Base-by-base conservation (phyloP, 2,329 filamentous ascomycete genomes). In the Ascochyta viciae-villosae region DNA sequence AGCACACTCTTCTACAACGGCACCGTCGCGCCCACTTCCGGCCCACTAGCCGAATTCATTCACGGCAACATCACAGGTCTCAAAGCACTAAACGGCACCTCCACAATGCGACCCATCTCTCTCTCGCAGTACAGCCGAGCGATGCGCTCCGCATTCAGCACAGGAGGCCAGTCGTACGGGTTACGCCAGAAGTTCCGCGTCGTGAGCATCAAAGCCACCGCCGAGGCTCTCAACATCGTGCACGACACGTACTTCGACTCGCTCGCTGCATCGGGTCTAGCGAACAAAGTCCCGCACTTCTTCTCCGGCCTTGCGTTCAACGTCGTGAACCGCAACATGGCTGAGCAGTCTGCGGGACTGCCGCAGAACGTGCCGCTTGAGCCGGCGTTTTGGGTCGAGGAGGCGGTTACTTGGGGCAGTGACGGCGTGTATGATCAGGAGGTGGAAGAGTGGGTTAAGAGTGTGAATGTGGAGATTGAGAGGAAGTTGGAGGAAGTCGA, bases 391-490 rank as follows among this genome's bases (percentile, higher is more conserved):
- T 66, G 66, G 61, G 27, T 69, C 34, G 64, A 67, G 23, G 50
- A 66, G 33, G 49, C 33, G 15, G 16, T 65, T 1, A 50, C 62
- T 3, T 68, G 65, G 65, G 15, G 16, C 12, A 38, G 49, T 31
- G 60, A 41, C 1, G 55, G 35, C 3, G 54, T 58, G 44, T 46
- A 26, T 12, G 59, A 62, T 39, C 47, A 35, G 3, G 62, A 62
- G 29, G 43, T 64, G 13, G 52, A 63, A 15, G 26, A 54, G 23
- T 61, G 73, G 22, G 78, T 82, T 51, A 74, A 70, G 12, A 80
- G 76, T 68, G 78, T 80, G 29, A 78, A 81, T 61, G 72, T 76
- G 56, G 81, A 83, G 66, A 82, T 83, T 63, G 79, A 82, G 65
- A 72, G 75, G 27, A 76, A 78, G 58, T 70, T 83, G 10, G 70